Base-by-base conservation (phyloP, 768 basidiomycete genomes). In the Mrakia gelida region DNA sequence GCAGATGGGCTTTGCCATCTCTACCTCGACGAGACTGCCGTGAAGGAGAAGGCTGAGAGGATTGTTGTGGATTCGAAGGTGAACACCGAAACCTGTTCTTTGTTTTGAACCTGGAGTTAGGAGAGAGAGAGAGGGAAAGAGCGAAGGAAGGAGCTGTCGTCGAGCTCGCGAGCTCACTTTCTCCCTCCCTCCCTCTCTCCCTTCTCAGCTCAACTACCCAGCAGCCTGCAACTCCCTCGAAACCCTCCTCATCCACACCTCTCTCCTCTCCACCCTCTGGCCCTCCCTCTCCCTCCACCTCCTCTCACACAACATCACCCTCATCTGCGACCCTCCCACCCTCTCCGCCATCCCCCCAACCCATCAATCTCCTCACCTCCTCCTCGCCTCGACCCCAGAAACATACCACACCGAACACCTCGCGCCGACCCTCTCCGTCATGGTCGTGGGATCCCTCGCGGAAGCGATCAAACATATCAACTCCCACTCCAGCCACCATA, bases 181-280 rank as follows among this genome's bases (percentile, higher is more conserved):
- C 34, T 54, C 5, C 26, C 16, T 28, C 54, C 45, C 23, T 56
- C 49, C 28, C 16, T 54, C 28, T 38, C n/a, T 34, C 49, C n/a
- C 28, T 34, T 49, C 26, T 30, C 82, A 98, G 96, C 90, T 88
- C 54, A 90, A 95, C 84, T 99, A 98, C 84, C 93, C 95, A 45
- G 93, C 97, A 23, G 97, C 95, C 0, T 99, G 97, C 85, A 99
- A 99, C 83, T 87, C 97, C 0, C 90, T 88, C 13, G 97, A 99
- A 84, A 97, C 92, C 0, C 88, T 98, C 43, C 87, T 99, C 71
- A 86, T 99, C 7, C 95, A 99, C 84, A 87, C 89, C 79, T 88
- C 88, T 10, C 84, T 93, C 4, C 84, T 98, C 34, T 74, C 86
- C 23, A 91, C 90, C 0, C 82, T 94, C 52, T 99, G 96, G 96